Evolutionary conservation across 768 basidiomycete genomes (phyloP).

Genomic region (Naganishia vishniacii): DNA sequence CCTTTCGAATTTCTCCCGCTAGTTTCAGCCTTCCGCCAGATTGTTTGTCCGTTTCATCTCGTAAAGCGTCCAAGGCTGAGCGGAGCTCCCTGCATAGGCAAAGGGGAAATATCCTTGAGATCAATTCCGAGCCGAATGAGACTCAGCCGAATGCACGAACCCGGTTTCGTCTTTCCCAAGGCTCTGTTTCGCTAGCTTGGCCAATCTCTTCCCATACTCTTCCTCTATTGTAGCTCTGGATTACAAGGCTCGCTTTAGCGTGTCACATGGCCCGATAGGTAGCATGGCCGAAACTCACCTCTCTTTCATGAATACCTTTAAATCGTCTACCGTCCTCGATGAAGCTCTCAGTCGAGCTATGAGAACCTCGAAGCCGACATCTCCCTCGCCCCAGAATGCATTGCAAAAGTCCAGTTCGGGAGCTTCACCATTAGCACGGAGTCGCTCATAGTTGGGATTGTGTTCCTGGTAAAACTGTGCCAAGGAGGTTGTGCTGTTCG

Average conservation of each 20-base stretch:
- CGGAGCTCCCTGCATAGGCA: slow-evolving; percentile 63
- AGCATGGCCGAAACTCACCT: too few relatives aligned
- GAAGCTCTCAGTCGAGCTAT: slow-evolving; percentile 81
- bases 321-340: slow-evolving; percentile 77
- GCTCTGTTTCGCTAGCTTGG: slow-evolving; percentile 66
- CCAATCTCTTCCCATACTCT: slow-evolving; percentile 82
- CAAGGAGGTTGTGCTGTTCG: slow-evolving; percentile 44
- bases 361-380: slow-evolving; percentile 84
- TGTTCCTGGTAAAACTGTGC: slow-evolving; percentile 40
- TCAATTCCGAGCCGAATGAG: neutral
- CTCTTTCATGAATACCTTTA: slow-evolving; percentile 86
- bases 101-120: neutral
- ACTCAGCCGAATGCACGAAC: slow-evolving; percentile 53
- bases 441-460: slow-evolving; percentile 19
- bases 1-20: slow-evolving; percentile 73
- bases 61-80: slow-evolving; percentile 70
- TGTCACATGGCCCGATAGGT: too few relatives aligned
- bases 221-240: slow-evolving; percentile 84
- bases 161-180: slow-evolving; percentile 90
- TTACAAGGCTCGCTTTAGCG: too few relatives aligned
- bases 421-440: slow-evolving; percentile 10
- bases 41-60: slow-evolving; percentile 77
- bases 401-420: slow-evolving; percentile 78
- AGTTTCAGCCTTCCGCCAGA: slow-evolving; percentile 66
- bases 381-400: slow-evolving; percentile 84